phyloP scores from a whole-genome alignment of 2,329 filamentous ascomycete genomes.

The Arthrobotrys pseudoclavata region DNA sequence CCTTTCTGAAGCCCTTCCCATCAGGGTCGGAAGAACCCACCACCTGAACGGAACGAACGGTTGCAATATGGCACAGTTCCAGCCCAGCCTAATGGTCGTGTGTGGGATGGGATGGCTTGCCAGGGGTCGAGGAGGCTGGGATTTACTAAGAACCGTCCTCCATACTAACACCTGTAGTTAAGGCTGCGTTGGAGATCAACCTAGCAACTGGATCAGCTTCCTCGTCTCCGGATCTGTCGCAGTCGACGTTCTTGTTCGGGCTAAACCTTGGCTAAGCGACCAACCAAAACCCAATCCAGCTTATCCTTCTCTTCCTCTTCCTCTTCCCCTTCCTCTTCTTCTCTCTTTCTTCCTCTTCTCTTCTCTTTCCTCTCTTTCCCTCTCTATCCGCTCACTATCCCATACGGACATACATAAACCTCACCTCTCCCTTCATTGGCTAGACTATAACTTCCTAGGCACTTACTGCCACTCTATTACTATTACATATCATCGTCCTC shows the following conservation, averaged over 20 bases:
- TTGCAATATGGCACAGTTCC: conserved; percentile 6
- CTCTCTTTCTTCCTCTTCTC: conserved; percentile 21
- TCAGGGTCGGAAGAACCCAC: conserved; percentile 22
- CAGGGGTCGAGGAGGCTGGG: conserved; percentile 43
- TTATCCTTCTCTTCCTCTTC: conserved; percentile 32
- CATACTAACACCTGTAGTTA: background rate
- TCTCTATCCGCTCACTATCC: conserved; percentile 11
- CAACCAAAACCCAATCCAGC: conserved; percentile 35
- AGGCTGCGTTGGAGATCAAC: conserved; percentile 11
- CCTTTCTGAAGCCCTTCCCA: conserved; percentile 19
- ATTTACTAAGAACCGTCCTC: background rate
- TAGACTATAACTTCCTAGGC: background rate
- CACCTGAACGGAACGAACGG: background rate
- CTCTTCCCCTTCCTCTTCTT: conserved; percentile 24
- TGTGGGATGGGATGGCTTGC: conserved; percentile 24
- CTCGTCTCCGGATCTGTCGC: conserved; percentile 47
- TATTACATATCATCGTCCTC: background rate
- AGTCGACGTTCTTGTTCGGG: conserved; percentile 41
- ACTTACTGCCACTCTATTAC: background rate
- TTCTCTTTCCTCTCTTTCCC: conserved; percentile 12
- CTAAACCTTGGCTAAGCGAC: conserved; percentile 42
- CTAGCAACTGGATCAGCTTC: conserved; percentile 20
- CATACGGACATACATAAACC: background rate
- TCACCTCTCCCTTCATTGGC: conserved; percentile 15
- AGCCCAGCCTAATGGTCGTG: conserved; percentile 10